These are phyloP conservation scores for Nemania sp. DNA, from an alignment of 2,329 filamentous ascomycete genomes.

Conservation along the genomic window DNA sequence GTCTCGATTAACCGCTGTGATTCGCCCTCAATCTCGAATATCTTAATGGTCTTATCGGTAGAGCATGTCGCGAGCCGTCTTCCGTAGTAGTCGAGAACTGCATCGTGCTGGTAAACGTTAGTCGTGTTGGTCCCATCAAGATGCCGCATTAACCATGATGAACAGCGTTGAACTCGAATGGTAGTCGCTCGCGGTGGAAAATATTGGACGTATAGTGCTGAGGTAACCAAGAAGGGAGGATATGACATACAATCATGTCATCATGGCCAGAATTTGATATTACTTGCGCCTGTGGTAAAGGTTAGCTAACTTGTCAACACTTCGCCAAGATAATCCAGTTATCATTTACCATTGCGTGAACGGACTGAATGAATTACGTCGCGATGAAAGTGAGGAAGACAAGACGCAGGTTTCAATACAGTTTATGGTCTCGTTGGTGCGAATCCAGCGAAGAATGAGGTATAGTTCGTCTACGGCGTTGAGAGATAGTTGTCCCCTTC, in stretches of 20 bases:
- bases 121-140: constrained; percentile 26
- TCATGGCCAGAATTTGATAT: constrained; percentile 91
- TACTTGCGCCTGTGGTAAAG: constrained; percentile 67
- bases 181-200: constrained; percentile 11
- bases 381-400: not conserved
- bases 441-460: constrained; percentile 5
- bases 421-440: constrained; percentile 20
- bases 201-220: not conserved
- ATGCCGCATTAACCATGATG: constrained; percentile 28
- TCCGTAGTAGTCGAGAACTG: constrained; percentile 98
- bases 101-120: constrained; percentile 79
- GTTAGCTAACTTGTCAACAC: constrained; percentile 32
- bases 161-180: not conserved
- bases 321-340: constrained; percentile 7
- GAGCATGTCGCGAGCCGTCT: constrained; percentile 96
- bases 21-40: constrained; percentile 97
- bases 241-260: constrained; percentile 95
- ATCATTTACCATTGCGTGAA: constrained; percentile 45
- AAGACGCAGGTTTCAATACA: not conserved
- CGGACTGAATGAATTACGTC: not conserved
- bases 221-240: constrained; percentile 12
- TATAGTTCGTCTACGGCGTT: constrained; percentile 14
- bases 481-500: constrained; percentile 38
- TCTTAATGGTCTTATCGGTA: constrained; percentile 98
- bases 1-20: constrained; percentile 91